phyloP scores from a whole-genome alignment of 1,139 yeast genomes.

The Candida sp. region DNA sequence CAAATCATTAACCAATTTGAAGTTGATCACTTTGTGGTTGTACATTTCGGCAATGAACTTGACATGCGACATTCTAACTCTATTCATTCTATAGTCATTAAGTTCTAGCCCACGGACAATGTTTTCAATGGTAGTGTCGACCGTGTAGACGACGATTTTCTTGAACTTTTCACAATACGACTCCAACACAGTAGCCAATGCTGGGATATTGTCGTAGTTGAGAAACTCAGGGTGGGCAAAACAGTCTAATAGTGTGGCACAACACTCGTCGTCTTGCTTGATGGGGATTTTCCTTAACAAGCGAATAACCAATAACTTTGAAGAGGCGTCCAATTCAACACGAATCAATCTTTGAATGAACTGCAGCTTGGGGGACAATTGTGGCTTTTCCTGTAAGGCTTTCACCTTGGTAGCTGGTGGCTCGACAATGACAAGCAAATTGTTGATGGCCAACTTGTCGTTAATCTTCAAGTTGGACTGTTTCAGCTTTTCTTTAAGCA shows the following conservation, averaged over 20 bases:
- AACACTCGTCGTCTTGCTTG: conserved; percentile 39
- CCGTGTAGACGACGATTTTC: conserved; percentile 44
- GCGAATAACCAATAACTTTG: conserved; percentile 34
- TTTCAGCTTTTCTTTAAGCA: conserved; percentile 56
- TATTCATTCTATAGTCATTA: conserved; percentile 62
- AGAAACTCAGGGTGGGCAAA: conserved; percentile 69
- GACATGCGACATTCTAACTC: conserved; percentile 65
- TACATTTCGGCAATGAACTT: conserved; percentile 64
- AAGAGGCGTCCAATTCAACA: conserved; percentile 50
- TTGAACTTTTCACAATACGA: conserved; percentile 35
- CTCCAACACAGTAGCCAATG: conserved; percentile 54
- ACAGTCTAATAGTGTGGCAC: conserved; percentile 47
- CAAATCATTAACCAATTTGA: conserved; percentile 53
- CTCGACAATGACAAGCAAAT: conserved; percentile 60
- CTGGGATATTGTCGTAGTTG: conserved; percentile 56
- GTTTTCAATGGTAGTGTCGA: conserved; percentile 72
- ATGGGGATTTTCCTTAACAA: conserved; percentile 54
- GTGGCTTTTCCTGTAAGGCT: conserved; percentile 22
- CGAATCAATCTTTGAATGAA: conserved; percentile 56
- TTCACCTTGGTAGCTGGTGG: conserved; percentile 53
- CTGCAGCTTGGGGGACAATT: conserved; percentile 43
- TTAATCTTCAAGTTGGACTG: conserved; percentile 56
- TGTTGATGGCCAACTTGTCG: conserved; percentile 63
- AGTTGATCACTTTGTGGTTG: conserved; percentile 51
- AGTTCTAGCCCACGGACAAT: conserved; percentile 69